These are phyloP conservation scores for Tothia fuscella DNA, from an alignment of 2,329 filamentous ascomycete genomes.

Conservation along the genomic window DNA sequence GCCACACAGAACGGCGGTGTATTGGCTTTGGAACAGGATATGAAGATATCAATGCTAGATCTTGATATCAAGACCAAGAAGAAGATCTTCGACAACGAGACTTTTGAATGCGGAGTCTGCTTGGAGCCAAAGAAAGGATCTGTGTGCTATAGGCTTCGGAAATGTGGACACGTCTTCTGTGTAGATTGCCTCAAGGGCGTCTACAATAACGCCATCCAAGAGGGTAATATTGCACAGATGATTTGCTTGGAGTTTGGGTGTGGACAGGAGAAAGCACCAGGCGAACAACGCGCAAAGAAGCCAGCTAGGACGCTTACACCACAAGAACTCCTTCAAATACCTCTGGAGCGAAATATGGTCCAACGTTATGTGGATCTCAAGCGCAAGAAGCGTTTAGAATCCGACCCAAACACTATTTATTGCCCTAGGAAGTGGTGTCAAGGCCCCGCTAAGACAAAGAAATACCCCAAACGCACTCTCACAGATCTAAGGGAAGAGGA, in stretches of 20 bases:
- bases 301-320: conserved; percentile 61
- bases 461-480: conserved; percentile 27
- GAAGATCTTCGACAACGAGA: conserved; percentile 67
- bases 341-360: conserved; percentile 50
- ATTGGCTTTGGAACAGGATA: conserved; percentile 16
- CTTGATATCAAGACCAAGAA: conserved; percentile 65
- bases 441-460: conserved; percentile 57
- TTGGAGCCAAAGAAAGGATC: conserved; percentile 83
- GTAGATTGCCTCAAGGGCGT: conserved; percentile 77
- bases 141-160: conserved; percentile 67
- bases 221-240: conserved; percentile 69
- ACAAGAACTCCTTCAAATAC: conserved; percentile 56
- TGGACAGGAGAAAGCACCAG: conserved; percentile 43
- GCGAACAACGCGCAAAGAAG: conserved; percentile 36
- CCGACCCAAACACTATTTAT: conserved; percentile 83
- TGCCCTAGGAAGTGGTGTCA: conserved; percentile 90
- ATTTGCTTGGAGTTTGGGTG: conserved; percentile 73
- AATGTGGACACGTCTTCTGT: conserved; percentile 89
- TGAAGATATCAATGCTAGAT: conserved; percentile 53
- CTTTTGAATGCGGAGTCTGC: conserved; percentile 80
- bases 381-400: conserved; percentile 84
- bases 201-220: conserved; percentile 75
- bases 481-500: neutral
- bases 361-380: conserved; percentile 81
- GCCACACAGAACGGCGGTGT: conserved; percentile 25